Evolutionary conservation across 176 grass and related monocot genomes (phyloP).

Genomic region (barley (Hordeum vulgare)): DNA sequence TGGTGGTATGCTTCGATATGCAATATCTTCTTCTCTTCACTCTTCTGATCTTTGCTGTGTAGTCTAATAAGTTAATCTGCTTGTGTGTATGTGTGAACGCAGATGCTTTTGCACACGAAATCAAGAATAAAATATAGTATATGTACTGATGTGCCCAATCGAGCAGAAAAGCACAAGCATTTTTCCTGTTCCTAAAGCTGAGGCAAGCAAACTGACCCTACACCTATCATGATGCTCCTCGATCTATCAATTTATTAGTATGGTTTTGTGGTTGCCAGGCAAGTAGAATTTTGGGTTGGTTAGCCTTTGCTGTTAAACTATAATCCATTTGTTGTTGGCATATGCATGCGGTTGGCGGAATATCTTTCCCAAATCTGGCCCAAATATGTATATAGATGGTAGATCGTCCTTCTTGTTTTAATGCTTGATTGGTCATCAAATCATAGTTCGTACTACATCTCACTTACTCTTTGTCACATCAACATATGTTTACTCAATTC

Average conservation of each 20-base stretch:
- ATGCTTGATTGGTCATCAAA: not conserved
- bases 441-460: not conserved
- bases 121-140: constrained; percentile 25
- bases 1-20: not conserved
- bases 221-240: constrained; percentile 24
- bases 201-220: constrained; percentile 27
- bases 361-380: not conserved
- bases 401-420: not conserved
- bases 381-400: not conserved
- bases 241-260: constrained; percentile 18
- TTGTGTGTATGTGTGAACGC: constrained; percentile 3
- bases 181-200: constrained; percentile 36
- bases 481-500: not conserved
- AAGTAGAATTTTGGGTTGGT: not conserved
- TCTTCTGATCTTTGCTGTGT: not conserved
- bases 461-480: not conserved
- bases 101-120: constrained; percentile 15
- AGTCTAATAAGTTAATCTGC: not conserved
- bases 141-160: constrained; percentile 27
- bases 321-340: constrained; percentile 2
- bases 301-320: not conserved
- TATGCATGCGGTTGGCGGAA: not conserved
- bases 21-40: not conserved
- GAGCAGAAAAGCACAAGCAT: constrained; percentile 25
- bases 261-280: not conserved